Evolutionary conservation across 148 eudicot species (phyloP).

Genomic region (Tetragonia tetragonoides): DNA sequence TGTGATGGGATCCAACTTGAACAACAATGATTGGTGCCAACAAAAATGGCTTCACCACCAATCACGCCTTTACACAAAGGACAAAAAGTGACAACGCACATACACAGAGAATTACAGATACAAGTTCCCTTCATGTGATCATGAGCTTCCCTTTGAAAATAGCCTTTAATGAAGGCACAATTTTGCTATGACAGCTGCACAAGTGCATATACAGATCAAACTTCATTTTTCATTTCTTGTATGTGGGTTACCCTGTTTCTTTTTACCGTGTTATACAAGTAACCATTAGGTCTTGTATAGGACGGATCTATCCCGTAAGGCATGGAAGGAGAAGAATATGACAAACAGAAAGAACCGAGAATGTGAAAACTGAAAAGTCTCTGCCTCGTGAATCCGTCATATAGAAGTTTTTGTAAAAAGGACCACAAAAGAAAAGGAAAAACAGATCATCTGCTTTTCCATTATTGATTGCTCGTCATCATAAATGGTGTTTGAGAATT

Average conservation of each 20-base stretch:
- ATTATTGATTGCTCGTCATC: constrained; percentile 33
- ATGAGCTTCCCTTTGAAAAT: not conserved
- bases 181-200: not conserved
- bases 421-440: not conserved
- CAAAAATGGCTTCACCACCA: constrained; percentile 7
- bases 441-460: not conserved
- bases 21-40: constrained; percentile 18
- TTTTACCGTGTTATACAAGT: no score
- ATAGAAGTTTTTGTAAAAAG: no score
- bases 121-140: constrained; percentile 1
- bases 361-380: no score
- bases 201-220: no score
- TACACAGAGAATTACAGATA: not conserved
- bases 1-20: not conserved
- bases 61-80: constrained; percentile 22
- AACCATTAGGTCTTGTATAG: no score
- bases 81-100: constrained; percentile 17
- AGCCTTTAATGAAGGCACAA: not conserved
- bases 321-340: no score
- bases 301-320: no score
- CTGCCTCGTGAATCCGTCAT: no score
- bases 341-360: no score
- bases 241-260: no score
- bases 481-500: constrained; percentile 17
- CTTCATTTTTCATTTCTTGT: no score